A percentile compares a stretch with the other conserved stretches of the same genome.
These are phyloP conservation scores for Immersiporthe knoxdaviesiana DNA, from an alignment of 2,329 filamentous ascomycete genomes.

Conservation along the genomic window DNA sequence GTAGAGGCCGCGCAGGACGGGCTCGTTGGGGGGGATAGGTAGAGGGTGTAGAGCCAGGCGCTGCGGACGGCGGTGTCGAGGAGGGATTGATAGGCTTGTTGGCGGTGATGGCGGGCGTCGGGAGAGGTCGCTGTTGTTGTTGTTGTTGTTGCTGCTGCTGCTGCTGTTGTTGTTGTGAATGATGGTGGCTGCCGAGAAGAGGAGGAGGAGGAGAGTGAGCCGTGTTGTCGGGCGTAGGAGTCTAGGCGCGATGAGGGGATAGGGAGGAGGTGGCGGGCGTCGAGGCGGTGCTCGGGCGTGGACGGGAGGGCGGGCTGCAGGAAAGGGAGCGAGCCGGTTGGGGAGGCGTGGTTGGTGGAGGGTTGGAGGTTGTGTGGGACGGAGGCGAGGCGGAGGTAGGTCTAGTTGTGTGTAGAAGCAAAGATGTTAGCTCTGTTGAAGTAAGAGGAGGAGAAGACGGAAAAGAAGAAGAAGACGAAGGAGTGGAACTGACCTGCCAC, in stretches of 20 bases:
- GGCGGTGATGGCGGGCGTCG: slow-evolving; percentile 48
- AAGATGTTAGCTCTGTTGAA: neutral
- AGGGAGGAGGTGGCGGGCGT: slow-evolving; percentile 42
- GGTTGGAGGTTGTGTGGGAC: slow-evolving; percentile 68
- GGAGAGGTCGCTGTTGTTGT: slow-evolving; percentile 46
- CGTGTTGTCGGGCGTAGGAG: slow-evolving; percentile 25
- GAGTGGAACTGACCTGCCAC: slow-evolving; percentile 74
- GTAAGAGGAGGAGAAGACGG: neutral
- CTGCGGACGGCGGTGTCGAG: slow-evolving; percentile 77
- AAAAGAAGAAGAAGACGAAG: neutral
- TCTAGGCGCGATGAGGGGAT: slow-evolving; percentile 26
- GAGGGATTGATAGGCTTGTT: slow-evolving; percentile 78
- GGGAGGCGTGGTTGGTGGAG: slow-evolving; percentile 92
- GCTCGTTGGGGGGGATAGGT: slow-evolving; percentile 71
- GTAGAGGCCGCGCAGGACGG: slow-evolving; percentile 73
- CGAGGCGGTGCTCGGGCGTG: slow-evolving; percentile 30
- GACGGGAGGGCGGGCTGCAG: slow-evolving; percentile 59
- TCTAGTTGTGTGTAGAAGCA: slow-evolving; percentile 52
- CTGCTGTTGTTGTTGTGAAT: neutral
- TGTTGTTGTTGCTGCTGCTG: neutral
- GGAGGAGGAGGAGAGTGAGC: slow-evolving; percentile 12
- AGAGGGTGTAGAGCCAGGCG: slow-evolving; percentile 87
- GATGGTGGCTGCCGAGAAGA: no score
- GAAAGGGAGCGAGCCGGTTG: slow-evolving; percentile 85
- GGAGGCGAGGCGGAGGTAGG: slow-evolving; percentile 77